Base-by-base conservation (phyloP, 202 grass and related monocot genomes). In the Miscanthus sacchariflorus region DNA sequence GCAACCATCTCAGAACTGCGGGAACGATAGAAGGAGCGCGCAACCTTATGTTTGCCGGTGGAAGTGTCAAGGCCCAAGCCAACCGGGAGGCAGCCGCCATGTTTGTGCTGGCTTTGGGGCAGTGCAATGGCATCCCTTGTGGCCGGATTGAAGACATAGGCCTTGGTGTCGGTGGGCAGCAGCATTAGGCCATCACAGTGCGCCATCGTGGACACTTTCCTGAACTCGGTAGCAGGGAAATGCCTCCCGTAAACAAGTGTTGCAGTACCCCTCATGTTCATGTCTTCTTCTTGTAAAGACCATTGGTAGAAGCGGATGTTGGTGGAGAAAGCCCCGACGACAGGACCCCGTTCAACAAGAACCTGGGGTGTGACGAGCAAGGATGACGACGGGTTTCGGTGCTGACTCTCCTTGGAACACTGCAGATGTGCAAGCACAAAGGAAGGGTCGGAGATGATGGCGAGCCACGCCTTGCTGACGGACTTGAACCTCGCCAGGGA, bases 91-190 rank as follows among this genome's bases (percentile, higher is more conserved):
- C 25, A 19, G 1, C 4, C 4, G 3, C 4, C 14, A 1, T 50
- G 4, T 3, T 50, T 15, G 4, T 5, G 67, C 35, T 36, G 36
- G 50, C 76, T 86, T 39, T 61, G 38, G 0, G 84, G 67, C 38
- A 86, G 76, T 2, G 39, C 50, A 18, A 72, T 2, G 39, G 38
- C 67, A 24, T 86, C 76, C 68, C 52, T 11, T 11, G 68, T 86
- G 4, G 84, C 50, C 25, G 68, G 84, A 27, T 86, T 86, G 67
- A 86, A 79, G 50, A 86, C 68, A 2, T 80, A 86, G 38, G 68
- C 19, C 24, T 48, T 48, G 36, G 38, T 72, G 68, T 12, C 14
- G 25, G 76, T 79, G 68, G 52, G 67, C 5, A 85, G 45, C 14
- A 78, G 9, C 14, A 78, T 17, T 11, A 85, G 52, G 0, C 83